Conservation (phyloP, 441 rosid species). For the Pelargonium citronellum region DNA sequence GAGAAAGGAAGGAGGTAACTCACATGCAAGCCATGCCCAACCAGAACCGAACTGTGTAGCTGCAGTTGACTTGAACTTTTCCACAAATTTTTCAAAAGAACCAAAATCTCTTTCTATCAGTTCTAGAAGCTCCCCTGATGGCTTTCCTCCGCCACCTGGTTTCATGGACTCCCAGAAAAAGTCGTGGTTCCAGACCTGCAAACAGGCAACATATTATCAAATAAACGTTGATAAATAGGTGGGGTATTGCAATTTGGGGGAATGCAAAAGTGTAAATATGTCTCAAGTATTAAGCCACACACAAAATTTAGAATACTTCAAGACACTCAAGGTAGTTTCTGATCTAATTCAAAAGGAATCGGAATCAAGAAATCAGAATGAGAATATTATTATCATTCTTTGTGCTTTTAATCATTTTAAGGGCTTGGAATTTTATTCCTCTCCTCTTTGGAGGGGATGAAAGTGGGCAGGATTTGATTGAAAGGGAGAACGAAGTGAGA, state of each 20-base stretch:
- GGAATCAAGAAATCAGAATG: neutral
- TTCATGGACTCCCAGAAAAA: conserved; percentile 92
- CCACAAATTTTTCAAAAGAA: conserved; percentile 48
- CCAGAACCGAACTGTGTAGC: conserved; percentile 85
- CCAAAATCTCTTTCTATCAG: conserved; percentile 80
- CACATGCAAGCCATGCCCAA: conserved; percentile 94
- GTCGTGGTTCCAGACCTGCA: conserved; percentile 88
- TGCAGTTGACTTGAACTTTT: conserved; percentile 60
- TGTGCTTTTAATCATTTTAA: neutral
- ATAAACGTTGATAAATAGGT: neutral
- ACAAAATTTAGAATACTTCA: no score
- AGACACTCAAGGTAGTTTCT: no score
- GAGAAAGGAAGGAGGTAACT: conserved; percentile 24
- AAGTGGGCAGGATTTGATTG: neutral
- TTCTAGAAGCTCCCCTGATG: conserved; percentile 62
- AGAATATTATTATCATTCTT: neutral
- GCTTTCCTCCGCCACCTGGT: conserved; percentile 91
- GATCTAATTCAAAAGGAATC: neutral
- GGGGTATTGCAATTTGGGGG: neutral
- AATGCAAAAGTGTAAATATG: neutral
- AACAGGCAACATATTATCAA: conserved; percentile 1
- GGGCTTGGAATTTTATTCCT: neutral
- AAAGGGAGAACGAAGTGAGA: neutral
- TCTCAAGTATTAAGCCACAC: no score
- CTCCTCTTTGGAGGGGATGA: neutral